A percentile compares a stretch with the other conserved stretches of the same genome.
Conservation (phyloP, 1,139 yeast species). For the Arxiozyma slooffiae region DNA sequence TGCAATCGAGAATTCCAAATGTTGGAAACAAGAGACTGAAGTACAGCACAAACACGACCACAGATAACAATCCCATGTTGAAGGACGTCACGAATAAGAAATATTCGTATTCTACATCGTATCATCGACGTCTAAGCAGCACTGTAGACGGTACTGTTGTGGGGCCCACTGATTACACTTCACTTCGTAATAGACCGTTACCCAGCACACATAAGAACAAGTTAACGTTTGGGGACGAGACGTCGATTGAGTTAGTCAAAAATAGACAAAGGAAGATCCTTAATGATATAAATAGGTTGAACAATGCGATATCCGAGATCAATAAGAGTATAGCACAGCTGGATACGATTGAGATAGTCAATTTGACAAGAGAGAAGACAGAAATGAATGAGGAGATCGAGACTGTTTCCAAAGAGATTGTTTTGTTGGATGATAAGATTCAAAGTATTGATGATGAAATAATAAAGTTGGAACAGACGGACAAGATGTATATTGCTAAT, state of each 20-base stretch:
- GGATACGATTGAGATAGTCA: conserved; percentile 14
- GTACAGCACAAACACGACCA: not conserved
- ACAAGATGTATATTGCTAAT: conserved; percentile 7
- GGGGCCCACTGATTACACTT: too few species aligned
- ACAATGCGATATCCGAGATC: conserved; percentile 21
- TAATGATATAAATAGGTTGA: conserved; percentile 18
- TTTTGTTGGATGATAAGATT: not conserved
- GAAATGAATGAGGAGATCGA: conserved; percentile 3
- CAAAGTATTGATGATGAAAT: not conserved
- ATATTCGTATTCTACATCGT: not conserved
- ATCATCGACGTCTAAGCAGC: not conserved
- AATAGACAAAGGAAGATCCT: conserved; percentile 20
- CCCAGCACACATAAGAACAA: not conserved
- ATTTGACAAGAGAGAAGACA: conserved; percentile 9
- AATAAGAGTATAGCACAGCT: conserved; percentile 18
- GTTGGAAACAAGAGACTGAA: not conserved
- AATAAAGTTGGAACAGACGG: not conserved
- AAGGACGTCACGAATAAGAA: conserved; percentile 10
- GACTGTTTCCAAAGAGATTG: not conserved
- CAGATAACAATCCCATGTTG: not conserved
- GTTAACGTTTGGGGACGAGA: conserved; percentile 10
- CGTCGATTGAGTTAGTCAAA: conserved; percentile 13
- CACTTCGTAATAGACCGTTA: too few species aligned
- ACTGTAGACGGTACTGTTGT: too few species aligned
- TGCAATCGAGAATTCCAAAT: conserved; percentile 3